Evolutionary conservation across 176 grass and related monocot genomes (phyloP).

Genomic region (Neostapfia colusana): DNA sequence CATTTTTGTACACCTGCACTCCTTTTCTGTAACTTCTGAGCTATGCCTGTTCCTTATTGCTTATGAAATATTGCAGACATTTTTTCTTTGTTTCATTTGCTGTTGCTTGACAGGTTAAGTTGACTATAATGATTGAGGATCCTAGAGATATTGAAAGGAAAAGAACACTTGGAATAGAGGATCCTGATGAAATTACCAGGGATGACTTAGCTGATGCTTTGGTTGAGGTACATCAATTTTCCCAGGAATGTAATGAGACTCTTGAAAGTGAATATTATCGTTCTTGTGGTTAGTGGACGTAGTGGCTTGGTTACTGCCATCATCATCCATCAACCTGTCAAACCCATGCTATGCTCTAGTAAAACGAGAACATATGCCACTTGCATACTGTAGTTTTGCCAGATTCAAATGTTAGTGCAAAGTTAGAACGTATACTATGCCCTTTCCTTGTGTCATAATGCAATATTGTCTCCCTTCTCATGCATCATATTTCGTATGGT

Average conservation of each 20-base stretch:
- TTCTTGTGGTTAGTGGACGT: background rate
- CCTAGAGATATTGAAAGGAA: constrained; percentile 92
- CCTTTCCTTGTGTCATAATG: constrained; percentile 8
- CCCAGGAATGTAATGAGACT: constrained; percentile 21
- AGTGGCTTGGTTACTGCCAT: background rate
- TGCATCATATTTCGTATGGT: background rate
- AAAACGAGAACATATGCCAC: background rate
- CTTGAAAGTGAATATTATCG: background rate
- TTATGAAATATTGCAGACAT: background rate
- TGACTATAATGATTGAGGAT: constrained; percentile 98
- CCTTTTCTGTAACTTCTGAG: background rate
- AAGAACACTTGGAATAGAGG: constrained; percentile 85
- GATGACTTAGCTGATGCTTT: constrained; percentile 86
- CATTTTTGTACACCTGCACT: background rate
- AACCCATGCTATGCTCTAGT: background rate
- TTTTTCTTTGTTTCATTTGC: too few relatives aligned
- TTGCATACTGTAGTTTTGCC: background rate
- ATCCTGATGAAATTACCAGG: constrained; percentile 76
- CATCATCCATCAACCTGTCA: background rate
- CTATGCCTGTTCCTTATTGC: background rate
- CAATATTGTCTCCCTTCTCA: background rate
- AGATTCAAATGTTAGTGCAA: background rate
- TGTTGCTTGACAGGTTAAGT: constrained; percentile 57
- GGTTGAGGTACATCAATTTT: constrained; percentile 66
- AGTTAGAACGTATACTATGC: background rate